A percentile compares a stretch with the other conserved stretches of the same genome.
These are phyloP conservation scores for Fermentozyma sake DNA, from an alignment of 1,139 yeast species.

Conservation along the genomic window DNA sequence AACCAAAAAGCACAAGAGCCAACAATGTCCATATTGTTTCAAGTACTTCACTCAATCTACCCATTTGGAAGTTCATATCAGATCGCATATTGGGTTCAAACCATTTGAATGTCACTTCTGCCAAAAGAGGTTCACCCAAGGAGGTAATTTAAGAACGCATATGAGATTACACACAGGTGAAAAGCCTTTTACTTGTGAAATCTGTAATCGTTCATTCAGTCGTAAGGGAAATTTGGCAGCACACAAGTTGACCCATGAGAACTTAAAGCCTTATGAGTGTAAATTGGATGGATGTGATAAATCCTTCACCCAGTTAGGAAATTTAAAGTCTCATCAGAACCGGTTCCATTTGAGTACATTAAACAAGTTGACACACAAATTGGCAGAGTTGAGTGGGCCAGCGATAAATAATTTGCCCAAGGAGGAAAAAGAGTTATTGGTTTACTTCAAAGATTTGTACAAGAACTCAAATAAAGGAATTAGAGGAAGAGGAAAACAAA, in stretches of 20 bases:
- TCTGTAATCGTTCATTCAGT: conserved; percentile 71
- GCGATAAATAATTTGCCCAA: conserved; percentile 50
- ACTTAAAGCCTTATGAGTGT: conserved; percentile 75
- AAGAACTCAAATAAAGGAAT: conserved; percentile 88
- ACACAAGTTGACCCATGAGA: conserved; percentile 76
- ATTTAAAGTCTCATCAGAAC: conserved; percentile 90
- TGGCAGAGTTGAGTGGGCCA: conserved; percentile 51
- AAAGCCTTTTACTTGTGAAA: conserved; percentile 74
- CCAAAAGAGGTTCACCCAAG: conserved; percentile 82
- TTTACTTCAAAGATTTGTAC: conserved; percentile 75
- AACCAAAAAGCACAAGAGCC: conserved; percentile 45
- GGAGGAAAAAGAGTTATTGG: conserved; percentile 63
- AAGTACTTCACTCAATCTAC: conserved; percentile 72
- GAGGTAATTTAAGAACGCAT: conserved; percentile 88
- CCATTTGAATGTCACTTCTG: conserved; percentile 80
- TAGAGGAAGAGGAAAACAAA: conserved; percentile 73
- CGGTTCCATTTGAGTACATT: conserved; percentile 76
- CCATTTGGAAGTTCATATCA: conserved; percentile 71
- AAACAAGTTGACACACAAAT: conserved; percentile 55
- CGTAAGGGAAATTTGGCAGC: conserved; percentile 90
- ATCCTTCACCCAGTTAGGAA: conserved; percentile 87
- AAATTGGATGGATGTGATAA: conserved; percentile 78
- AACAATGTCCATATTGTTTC: conserved; percentile 67
- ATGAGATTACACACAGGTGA: conserved; percentile 88
- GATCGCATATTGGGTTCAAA: conserved; percentile 74